Evolutionary conservation across 805 yeast genomes (phyloP).

Genomic region (Saturnispora serradocipensis): DNA sequence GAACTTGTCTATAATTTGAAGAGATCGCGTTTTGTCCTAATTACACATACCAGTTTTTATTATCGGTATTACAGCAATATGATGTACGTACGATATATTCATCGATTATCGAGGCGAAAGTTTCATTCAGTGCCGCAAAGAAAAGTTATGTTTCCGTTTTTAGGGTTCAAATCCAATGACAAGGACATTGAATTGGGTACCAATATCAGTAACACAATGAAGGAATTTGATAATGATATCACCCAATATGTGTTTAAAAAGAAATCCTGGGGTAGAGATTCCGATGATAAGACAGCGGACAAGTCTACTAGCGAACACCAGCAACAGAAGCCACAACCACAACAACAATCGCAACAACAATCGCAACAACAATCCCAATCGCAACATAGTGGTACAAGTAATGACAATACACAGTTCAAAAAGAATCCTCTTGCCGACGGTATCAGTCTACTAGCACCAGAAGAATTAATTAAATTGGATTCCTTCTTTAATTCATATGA

Average conservation of each 20-base stretch:
- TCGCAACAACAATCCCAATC: not conserved
- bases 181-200: conserved; percentile 8
- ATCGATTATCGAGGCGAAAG: not conserved
- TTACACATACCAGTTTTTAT: not conserved
- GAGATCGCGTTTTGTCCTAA: not conserved
- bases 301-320: not conserved
- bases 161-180: conserved; percentile 5
- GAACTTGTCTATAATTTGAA: not conserved
- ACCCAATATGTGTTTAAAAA: conserved; percentile 1
- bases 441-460: conserved; percentile 5
- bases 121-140: not conserved
- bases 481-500: conserved; percentile 53
- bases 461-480: conserved; percentile 22
- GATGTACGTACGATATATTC: not conserved
- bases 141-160: conserved; percentile 3
- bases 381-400: not conserved
- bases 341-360: not conserved
- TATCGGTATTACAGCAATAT: not conserved
- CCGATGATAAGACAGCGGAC: not conserved
- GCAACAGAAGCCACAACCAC: not conserved
- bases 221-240: conserved; percentile 7
- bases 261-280: not conserved
- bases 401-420: conserved; percentile 1
- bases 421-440: conserved; percentile 6
- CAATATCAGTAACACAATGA: conserved; percentile 6